Conservation (phyloP, 495 filamentous ascomycete species). For the Pyrenula massariospora region DNA sequence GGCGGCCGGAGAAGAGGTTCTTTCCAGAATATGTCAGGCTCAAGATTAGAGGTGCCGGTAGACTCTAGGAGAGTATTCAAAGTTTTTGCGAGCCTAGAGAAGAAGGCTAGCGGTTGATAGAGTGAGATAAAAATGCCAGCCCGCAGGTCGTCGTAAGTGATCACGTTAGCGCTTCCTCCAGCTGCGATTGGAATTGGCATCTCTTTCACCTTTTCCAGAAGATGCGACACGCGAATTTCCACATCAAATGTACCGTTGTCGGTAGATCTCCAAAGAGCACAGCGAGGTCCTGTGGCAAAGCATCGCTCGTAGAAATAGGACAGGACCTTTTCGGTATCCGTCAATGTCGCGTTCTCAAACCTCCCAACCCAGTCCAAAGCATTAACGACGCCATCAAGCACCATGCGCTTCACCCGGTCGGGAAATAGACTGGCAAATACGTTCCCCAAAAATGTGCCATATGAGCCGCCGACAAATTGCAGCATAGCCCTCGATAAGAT, state of each 20-base stretch:
- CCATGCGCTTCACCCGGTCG: conserved; percentile 31
- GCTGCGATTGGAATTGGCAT: too few species aligned
- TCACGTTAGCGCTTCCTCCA: too few species aligned
- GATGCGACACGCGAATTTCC: too few species aligned
- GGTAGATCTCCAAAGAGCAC: too few species aligned
- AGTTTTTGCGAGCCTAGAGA: conserved; percentile 1
- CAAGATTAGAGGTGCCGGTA: too few species aligned
- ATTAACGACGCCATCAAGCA: conserved; percentile 46
- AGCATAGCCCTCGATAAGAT: conserved; percentile 35
- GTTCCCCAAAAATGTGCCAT: conserved; percentile 53
- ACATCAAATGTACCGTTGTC: too few species aligned
- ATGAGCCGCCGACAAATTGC: conserved; percentile 54
- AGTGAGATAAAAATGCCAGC: conserved; percentile 2
- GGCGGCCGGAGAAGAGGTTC: too few species aligned
- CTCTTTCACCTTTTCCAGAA: too few species aligned
- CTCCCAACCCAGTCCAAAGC: conserved; percentile 29
- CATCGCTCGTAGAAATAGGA: conserved; percentile 37
- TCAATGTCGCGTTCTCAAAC: conserved; percentile 26
- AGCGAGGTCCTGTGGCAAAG: conserved; percentile 26
- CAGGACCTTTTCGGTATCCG: conserved; percentile 37
- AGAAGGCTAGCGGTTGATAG: conserved; percentile 7
- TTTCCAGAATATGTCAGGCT: not conserved
- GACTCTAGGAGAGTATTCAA: not conserved
- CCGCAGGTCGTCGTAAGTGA: conserved; percentile 21
- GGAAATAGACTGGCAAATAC: conserved; percentile 43